phyloP scores from a whole-genome alignment of 768 basidiomycete genomes.

The Boletus subparvulus region DNA sequence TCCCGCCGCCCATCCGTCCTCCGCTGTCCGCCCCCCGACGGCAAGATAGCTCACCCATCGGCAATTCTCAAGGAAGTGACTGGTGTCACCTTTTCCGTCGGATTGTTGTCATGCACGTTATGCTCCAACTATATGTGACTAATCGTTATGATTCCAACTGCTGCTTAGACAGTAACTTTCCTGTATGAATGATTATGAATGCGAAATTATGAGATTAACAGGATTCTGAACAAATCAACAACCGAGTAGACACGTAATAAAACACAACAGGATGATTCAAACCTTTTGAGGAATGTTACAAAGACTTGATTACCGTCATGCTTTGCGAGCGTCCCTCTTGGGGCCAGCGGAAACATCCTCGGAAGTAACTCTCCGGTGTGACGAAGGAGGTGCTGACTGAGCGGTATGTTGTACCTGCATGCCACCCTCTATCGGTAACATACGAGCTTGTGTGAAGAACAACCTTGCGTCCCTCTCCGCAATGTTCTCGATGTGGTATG shows the following conservation, averaged over 20 bases:
- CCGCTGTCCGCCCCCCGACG: background rate
- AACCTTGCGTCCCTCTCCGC: constrained; percentile 73
- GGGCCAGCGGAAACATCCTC: constrained; percentile 18
- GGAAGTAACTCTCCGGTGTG: constrained; percentile 29
- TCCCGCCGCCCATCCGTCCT: background rate
- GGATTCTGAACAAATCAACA: background rate
- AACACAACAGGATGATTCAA: background rate
- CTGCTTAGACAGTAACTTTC: constrained; percentile 7
- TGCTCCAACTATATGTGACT: constrained; percentile 20
- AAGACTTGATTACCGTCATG: background rate
- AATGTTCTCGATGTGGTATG: constrained; percentile 89
- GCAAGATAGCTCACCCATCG: constrained; percentile 5
- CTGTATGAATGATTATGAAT: constrained; percentile 24
- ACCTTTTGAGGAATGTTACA: background rate
- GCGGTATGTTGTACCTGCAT: constrained; percentile 25
- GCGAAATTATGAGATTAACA: background rate
- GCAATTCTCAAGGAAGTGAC: constrained; percentile 2
- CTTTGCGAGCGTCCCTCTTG: constrained; percentile 18
- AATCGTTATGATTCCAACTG: constrained; percentile 9
- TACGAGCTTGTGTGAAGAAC: constrained; percentile 89
- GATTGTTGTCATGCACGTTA: constrained; percentile 22
- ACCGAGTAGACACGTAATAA: background rate
- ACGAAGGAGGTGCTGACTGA: constrained; percentile 30
- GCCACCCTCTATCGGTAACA: constrained; percentile 38
- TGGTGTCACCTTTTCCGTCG: background rate